phyloP scores from a whole-genome alignment of 345 rosid genomes.

The Mercurialis annua region DNA sequence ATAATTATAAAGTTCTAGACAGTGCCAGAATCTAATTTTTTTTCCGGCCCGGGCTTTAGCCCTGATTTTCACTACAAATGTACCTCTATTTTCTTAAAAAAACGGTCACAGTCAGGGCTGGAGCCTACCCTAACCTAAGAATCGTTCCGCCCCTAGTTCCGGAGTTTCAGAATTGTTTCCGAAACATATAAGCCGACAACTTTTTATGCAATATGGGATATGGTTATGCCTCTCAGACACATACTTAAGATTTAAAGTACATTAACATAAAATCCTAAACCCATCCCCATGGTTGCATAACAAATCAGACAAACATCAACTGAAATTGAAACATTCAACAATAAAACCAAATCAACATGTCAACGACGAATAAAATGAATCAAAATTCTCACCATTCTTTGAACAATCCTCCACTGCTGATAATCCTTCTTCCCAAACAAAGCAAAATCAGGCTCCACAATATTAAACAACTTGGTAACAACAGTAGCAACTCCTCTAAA shows the following conservation, averaged over 20 bases:
- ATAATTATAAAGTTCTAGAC: too few species aligned
- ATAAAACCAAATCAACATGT: neutral
- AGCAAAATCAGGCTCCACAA: conserved; percentile 87
- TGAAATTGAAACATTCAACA: neutral
- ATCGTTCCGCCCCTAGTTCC: too few species aligned
- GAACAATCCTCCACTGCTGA: conserved; percentile 74
- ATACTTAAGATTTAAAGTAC: neutral
- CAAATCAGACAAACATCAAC: neutral
- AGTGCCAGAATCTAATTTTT: too few species aligned
- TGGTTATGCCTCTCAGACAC: neutral
- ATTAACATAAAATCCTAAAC: neutral
- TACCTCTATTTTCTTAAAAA: too few species aligned
- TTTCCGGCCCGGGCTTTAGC: too few species aligned
- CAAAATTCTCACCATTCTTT: conserved; percentile 52
- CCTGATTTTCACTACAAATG: too few species aligned
- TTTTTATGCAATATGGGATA: neutral
- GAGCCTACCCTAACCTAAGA: too few species aligned
- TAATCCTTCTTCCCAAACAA: conserved; percentile 85
- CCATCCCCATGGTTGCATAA: neutral
- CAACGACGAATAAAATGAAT: neutral
- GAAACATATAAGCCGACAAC: too few species aligned
- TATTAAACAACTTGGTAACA: conserved; percentile 75
- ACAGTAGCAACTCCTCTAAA: conserved; percentile 86
- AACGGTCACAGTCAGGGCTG: too few species aligned
- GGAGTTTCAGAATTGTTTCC: too few species aligned